Base-by-base conservation (phyloP, 2,329 filamentous ascomycete species). In the Monosporascus sp. region DNA sequence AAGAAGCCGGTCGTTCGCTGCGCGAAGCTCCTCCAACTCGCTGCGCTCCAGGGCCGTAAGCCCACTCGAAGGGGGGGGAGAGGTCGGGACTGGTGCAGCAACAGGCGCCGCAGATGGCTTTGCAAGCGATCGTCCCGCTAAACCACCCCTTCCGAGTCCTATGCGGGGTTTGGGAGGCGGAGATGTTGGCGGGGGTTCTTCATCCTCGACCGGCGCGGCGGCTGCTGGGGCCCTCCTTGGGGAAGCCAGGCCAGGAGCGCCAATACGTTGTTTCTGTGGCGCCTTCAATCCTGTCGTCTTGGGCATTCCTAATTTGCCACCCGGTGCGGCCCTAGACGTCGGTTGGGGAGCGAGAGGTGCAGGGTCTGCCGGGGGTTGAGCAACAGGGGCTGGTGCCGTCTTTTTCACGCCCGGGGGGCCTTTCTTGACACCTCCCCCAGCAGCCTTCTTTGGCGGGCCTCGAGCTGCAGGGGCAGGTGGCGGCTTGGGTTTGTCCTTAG, bases 401-500 rank as follows among this genome's bases (percentile, higher is more conserved):
- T 82, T 84, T 65, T 81, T 84, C 41, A 70, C 65, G 17, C 73
- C 76, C 65, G 80, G 84, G 15, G 75, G 75, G 37, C 72, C 67
- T 62, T 78, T 82, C 66, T 78, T 80, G 18, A 72, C 56, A 14
- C 73, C 76, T 5, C 77, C 67, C 24, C 61, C 61, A 22, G 60
- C 57, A 11, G 64, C 31, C 56, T 68, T 70, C 54, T 67, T 68
- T 41, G 65, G 73, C 1, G 78, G 77, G 7, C 74, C 78, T 52
- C 74, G 76, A 6, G 78, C 78, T 38, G 82, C 79, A 2, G 84
- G 77, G 37, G 80, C 73, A 2, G 90, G 81, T 8, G 85, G 82
- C 24, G 90, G 82, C 74, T 97, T 97, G 1, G 93, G 93, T 73
- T 96, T 96, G 68, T 91, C 91, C 68, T 94, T 95, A 28, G 90